These are phyloP conservation scores for Pestalotiopsis sp. DNA, from an alignment of 2,329 filamentous ascomycete genomes.

Conservation along the genomic window DNA sequence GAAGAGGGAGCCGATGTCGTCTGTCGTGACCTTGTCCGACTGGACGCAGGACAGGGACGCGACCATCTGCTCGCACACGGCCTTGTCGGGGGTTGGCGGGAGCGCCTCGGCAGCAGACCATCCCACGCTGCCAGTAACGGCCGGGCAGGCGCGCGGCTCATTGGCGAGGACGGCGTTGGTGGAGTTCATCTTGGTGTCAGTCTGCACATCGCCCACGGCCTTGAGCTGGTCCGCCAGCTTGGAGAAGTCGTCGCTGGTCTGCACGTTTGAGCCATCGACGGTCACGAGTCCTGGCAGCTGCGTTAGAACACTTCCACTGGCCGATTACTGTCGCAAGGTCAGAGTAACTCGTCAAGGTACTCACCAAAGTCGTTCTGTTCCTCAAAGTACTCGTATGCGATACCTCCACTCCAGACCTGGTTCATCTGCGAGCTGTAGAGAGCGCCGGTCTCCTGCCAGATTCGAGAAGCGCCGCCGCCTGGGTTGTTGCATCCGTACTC, in stretches of 20 bases:
- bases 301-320: background rate
- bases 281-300: conserved; percentile 41
- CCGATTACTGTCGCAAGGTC: background rate
- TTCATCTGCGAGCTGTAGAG: conserved; percentile 69
- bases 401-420: conserved; percentile 70
- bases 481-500: conserved; percentile 74
- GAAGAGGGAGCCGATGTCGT: conserved; percentile 48
- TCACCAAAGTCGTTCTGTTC: conserved; percentile 66
- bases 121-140: conserved; percentile 38
- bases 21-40: conserved; percentile 45
- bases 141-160: conserved; percentile 61
- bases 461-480: conserved; percentile 48
- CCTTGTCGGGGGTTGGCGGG: conserved; percentile 66
- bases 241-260: conserved; percentile 61
- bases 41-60: conserved; percentile 61
- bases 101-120: conserved; percentile 62
- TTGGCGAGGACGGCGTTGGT: conserved; percentile 59
- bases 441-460: conserved; percentile 66
- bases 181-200: conserved; percentile 52
- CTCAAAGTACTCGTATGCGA: conserved; percentile 81
- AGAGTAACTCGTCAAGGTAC: background rate
- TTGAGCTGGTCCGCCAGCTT: conserved; percentile 59
- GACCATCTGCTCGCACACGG: conserved; percentile 70
- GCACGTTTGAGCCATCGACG: conserved; percentile 42
- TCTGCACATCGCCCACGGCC: conserved; percentile 51